phyloP scores from a whole-genome alignment of 495 filamentous ascomycete species.

The Aspergillus funiculosus region DNA sequence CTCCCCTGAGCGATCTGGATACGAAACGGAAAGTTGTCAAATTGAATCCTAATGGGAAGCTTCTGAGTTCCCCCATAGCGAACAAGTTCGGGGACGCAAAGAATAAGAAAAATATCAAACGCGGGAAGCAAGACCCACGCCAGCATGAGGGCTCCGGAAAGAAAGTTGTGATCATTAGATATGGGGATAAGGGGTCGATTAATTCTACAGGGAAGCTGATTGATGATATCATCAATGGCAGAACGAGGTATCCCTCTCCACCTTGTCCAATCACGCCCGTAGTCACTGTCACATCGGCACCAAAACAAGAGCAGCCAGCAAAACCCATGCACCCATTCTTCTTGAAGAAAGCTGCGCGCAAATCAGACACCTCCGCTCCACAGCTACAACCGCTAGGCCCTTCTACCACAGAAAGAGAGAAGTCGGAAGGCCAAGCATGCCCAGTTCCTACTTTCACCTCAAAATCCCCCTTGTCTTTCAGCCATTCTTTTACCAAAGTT shows the following conservation, averaged over 20 bases:
- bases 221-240: conserved; percentile 43
- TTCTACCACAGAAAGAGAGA: neutral
- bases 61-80: conserved; percentile 45
- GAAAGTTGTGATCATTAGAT: conserved; percentile 44
- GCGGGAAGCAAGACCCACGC: conserved; percentile 11
- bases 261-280: conserved; percentile 5
- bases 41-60: conserved; percentile 51
- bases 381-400: conserved; percentile 6
- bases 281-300: conserved; percentile 2
- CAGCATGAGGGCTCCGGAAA: conserved; percentile 19
- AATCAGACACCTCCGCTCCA: neutral
- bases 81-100: conserved; percentile 22
- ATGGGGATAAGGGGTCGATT: conserved; percentile 26
- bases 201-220: conserved; percentile 41
- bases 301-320: conserved; percentile 27
- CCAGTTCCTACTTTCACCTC: conserved; percentile 21
- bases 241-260: conserved; percentile 7
- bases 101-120: conserved; percentile 23
- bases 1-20: conserved; percentile 4
- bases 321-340: conserved; percentile 85
- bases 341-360: conserved; percentile 32
- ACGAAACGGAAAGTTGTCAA: conserved; percentile 45
- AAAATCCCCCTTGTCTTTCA: conserved; percentile 19
- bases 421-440: neutral
- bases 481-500: conserved; percentile 42